Conservation (phyloP, 257 asterid genomes). For the Gardenia jasminoides region DNA sequence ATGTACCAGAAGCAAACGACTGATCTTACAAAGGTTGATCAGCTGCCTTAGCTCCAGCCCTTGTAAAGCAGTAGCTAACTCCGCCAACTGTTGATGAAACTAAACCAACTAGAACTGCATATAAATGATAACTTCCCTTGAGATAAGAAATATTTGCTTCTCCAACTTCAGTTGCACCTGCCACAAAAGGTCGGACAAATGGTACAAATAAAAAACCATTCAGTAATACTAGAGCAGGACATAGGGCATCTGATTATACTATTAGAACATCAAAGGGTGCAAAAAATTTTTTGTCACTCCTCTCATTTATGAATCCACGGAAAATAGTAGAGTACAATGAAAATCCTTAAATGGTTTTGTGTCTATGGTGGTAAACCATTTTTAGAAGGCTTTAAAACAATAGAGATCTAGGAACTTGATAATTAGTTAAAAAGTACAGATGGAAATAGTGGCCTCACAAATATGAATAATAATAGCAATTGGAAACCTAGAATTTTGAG, state of each 20-base stretch:
- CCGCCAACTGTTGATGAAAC: slow-evolving; percentile 37
- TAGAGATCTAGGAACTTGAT: no score
- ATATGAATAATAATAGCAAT: no score
- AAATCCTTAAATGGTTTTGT: no score
- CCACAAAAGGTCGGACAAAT: slow-evolving; percentile 2
- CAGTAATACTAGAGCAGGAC: neutral
- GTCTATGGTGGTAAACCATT: no score
- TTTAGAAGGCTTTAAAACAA: no score
- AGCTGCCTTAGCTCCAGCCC: slow-evolving; percentile 45
- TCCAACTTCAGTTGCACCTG: slow-evolving; percentile 17
- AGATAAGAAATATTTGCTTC: slow-evolving; percentile 19
- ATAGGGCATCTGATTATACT: neutral
- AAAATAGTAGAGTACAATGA: no score
- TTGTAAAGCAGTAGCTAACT: slow-evolving; percentile 36
- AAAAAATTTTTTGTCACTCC: no score
- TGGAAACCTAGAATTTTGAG: no score
- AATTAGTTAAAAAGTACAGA: no score
- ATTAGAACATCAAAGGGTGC: no score
- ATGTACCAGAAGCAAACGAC: neutral
- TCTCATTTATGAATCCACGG: no score
- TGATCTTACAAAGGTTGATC: slow-evolving; percentile 46
- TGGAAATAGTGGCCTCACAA: no score
- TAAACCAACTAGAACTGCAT: slow-evolving; percentile 34
- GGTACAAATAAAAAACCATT: neutral
- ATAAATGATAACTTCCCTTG: slow-evolving; percentile 24